phyloP scores from a whole-genome alignment of 1,284 basidiomycete genomes.

The Volvariella volvacea region DNA sequence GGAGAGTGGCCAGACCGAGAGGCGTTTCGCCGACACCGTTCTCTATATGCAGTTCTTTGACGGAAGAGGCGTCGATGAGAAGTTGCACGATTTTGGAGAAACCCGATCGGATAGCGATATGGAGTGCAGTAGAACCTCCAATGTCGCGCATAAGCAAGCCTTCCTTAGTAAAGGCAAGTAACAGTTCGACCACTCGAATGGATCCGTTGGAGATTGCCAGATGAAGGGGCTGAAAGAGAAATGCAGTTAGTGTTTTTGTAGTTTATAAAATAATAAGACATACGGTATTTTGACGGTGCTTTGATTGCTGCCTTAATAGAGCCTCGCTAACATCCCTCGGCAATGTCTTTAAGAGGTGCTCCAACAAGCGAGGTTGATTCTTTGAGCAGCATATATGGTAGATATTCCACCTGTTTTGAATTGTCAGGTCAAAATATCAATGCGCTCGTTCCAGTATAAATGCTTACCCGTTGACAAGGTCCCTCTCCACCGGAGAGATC shows the following conservation, averaged over 20 bases:
- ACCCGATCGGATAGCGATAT: slow-evolving; percentile 31
- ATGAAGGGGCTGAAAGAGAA: slow-evolving; percentile 37
- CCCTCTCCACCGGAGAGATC: slow-evolving; percentile 35
- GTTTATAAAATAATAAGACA: not conserved
- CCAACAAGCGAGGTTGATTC: slow-evolving; percentile 24
- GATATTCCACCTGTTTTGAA: slow-evolving; percentile 42
- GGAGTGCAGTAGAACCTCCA: slow-evolving; percentile 40
- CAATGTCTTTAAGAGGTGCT: slow-evolving; percentile 39
- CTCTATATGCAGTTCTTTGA: slow-evolving; percentile 36
- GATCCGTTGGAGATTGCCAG: slow-evolving; percentile 31
- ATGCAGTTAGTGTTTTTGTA: slow-evolving; percentile 1
- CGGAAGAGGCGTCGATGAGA: slow-evolving; percentile 29
- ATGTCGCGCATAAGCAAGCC: slow-evolving; percentile 31
- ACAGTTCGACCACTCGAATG: slow-evolving; percentile 21
- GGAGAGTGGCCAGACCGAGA: slow-evolving; percentile 31
- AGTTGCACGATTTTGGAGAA: slow-evolving; percentile 26
- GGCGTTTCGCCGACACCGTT: slow-evolving; percentile 50
- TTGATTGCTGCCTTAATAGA: slow-evolving; percentile 39
- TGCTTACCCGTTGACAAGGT: slow-evolving; percentile 36
- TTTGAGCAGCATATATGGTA: slow-evolving; percentile 37
- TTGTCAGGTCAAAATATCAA: slow-evolving; percentile 3
- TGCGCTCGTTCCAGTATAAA: too few relatives aligned
- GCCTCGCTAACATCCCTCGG: slow-evolving; percentile 36
- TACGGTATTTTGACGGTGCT: slow-evolving; percentile 16
- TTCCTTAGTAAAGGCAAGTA: slow-evolving; percentile 28